Evolutionary conservation across 2,329 filamentous ascomycete genomes (phyloP).

Genomic region (Aspergillus hiratsukae): DNA sequence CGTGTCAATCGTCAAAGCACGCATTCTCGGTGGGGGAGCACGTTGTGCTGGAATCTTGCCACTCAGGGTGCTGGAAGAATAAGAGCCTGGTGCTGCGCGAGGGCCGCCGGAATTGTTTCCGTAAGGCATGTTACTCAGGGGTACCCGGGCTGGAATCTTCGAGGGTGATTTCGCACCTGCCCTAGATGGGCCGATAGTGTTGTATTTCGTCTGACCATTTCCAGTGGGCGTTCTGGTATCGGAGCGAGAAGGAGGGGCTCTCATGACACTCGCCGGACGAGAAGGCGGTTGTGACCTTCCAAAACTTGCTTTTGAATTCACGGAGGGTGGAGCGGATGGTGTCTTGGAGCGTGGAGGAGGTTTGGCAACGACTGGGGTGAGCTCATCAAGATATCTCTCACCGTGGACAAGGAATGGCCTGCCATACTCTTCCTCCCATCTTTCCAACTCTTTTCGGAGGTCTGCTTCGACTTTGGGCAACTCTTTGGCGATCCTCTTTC

Average conservation of each 20-base stretch:
- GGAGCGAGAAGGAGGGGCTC: slow-evolving; percentile 40
- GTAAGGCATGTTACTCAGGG: slow-evolving; percentile 44
- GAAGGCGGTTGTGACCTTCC: slow-evolving; percentile 24
- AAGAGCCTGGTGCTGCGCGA: slow-evolving; percentile 41
- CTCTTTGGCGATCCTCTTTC: slow-evolving; percentile 94
- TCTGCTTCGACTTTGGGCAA: slow-evolving; percentile 85
- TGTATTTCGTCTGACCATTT: slow-evolving; percentile 36
- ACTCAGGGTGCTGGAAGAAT: slow-evolving; percentile 41
- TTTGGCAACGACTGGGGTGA: slow-evolving; percentile 67
- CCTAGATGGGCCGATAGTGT: slow-evolving; percentile 27
- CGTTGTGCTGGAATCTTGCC: slow-evolving; percentile 48
- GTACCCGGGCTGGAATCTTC: slow-evolving; percentile 46
- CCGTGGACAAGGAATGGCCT: slow-evolving; percentile 90
- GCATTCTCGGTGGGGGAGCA: slow-evolving; percentile 85
- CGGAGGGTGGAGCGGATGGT: slow-evolving; percentile 33
- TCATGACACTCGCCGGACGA: slow-evolving; percentile 33
- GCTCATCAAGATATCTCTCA: slow-evolving; percentile 79
- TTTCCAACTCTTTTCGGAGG: slow-evolving; percentile 73
- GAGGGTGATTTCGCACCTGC: slow-evolving; percentile 42
- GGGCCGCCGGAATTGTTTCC: slow-evolving; percentile 77
- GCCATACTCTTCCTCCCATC: slow-evolving; percentile 91
- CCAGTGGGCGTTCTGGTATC: slow-evolving; percentile 46
- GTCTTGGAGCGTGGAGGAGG: slow-evolving; percentile 51
- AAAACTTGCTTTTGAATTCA: slow-evolving; percentile 21
- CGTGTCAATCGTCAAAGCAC: slow-evolving; percentile 64